Evolutionary conservation across 2,329 filamentous ascomycete species (phyloP).

Genomic region (Paramyrothecium sp.): DNA sequence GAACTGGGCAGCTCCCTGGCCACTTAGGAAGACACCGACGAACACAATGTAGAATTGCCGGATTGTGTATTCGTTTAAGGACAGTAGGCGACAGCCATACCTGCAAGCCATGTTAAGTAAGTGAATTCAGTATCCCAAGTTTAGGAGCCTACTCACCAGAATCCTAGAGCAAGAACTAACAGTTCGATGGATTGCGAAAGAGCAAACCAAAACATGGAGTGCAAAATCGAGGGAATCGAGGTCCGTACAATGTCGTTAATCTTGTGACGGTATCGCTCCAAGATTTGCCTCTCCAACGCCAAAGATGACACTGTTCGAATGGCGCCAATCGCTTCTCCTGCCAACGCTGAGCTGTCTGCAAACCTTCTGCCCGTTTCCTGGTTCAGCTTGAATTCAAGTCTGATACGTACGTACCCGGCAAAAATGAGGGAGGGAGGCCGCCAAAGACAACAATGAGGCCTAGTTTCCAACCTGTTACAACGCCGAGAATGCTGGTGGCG

Average conservation of each 20-base stretch:
- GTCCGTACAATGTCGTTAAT: constrained; percentile 22
- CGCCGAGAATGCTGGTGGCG: constrained; percentile 33
- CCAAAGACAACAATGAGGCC: constrained; percentile 42
- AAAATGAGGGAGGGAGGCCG: constrained; percentile 21
- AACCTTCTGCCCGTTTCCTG: constrained; percentile 30
- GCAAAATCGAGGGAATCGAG: constrained; percentile 7
- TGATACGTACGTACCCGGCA: constrained; percentile 39
- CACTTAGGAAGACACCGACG: constrained; percentile 32
- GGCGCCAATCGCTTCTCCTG: constrained; percentile 42
- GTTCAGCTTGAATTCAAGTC: constrained; percentile 40
- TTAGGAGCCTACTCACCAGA: constrained; percentile 39
- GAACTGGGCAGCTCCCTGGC: constrained; percentile 17
- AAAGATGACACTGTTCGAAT: constrained; percentile 43
- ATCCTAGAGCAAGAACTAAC: constrained; percentile 29
- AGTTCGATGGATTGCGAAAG: constrained; percentile 24
- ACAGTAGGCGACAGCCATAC: constrained; percentile 9
- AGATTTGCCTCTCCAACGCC: constrained; percentile 31
- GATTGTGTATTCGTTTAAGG: constrained; percentile 29
- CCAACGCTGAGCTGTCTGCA: constrained; percentile 39
- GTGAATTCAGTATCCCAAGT: constrained; percentile 31
- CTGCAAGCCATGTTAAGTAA: constrained; percentile 38
- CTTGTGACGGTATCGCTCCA: constrained; percentile 28
- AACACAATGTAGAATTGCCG: constrained; percentile 39
- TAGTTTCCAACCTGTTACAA: constrained; percentile 44
- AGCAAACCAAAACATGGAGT: constrained; percentile 12